Evolutionary conservation across 768 basidiomycete genomes (phyloP).

Genomic region (Grammothele lineata): DNA sequence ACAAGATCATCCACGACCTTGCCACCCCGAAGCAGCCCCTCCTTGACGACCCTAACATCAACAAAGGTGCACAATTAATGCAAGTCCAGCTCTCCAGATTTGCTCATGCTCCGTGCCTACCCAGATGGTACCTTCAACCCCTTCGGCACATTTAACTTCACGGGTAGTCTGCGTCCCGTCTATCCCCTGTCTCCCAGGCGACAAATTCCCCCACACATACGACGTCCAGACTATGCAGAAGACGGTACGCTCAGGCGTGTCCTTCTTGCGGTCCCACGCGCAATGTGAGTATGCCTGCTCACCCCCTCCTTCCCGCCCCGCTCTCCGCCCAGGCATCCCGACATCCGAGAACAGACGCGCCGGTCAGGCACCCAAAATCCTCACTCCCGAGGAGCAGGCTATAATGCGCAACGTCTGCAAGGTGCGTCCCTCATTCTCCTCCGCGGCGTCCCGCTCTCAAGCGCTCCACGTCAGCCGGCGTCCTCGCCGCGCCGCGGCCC

Average conservation of each 20-base stretch:
- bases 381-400: conserved; percentile 72
- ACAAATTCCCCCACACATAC: conserved; percentile 76
- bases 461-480: conserved; percentile 4
- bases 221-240: conserved; percentile 83
- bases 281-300: no score
- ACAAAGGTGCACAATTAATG: conserved; percentile 18
- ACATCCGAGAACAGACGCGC: conserved; percentile 51
- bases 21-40: conserved; percentile 32
- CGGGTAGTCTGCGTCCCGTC: conserved; percentile 73
- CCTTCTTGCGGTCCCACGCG: conserved; percentile 29
- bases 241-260: conserved; percentile 46
- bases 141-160: conserved; percentile 71
- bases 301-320: conserved; percentile 14
- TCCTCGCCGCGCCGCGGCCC: no score
- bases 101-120: neutral
- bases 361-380: conserved; percentile 61
- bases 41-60: conserved; percentile 23
- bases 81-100: no score
- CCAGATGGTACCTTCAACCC: conserved; percentile 78
- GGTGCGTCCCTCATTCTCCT: conserved; percentile 42
- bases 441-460: conserved; percentile 16
- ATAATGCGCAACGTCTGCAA: conserved; percentile 86
- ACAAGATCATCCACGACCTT: conserved; percentile 73
- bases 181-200: conserved; percentile 87
- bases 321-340: conserved; percentile 64